phyloP scores from a whole-genome alignment of 2,329 filamentous ascomycete genomes.

The Neocatenulostroma microsporum region DNA sequence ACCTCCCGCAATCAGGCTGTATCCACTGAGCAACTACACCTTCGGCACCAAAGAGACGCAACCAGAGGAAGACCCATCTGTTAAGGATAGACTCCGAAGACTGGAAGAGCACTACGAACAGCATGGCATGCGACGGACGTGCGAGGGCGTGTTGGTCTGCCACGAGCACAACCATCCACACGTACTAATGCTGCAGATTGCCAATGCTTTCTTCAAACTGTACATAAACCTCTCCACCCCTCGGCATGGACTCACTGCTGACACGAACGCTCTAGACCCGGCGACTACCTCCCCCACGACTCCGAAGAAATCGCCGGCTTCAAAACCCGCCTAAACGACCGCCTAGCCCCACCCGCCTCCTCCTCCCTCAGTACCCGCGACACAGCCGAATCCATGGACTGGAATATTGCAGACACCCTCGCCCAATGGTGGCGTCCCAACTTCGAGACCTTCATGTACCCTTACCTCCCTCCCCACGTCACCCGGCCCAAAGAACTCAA shows the following conservation, averaged over 20 bases:
- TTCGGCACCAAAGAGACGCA: constrained; percentile 98
- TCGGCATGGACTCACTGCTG: neutral
- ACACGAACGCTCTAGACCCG: constrained; percentile 56
- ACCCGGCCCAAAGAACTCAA: constrained; percentile 98
- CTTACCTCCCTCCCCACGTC: constrained; percentile 91
- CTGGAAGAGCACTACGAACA: constrained; percentile 90
- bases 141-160: constrained; percentile 93
- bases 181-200: constrained; percentile 98
- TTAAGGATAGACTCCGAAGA: constrained; percentile 82
- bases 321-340: constrained; percentile 84
- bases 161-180: constrained; percentile 99
- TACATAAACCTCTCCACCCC: constrained; percentile 30
- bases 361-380: constrained; percentile 72
- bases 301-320: constrained; percentile 94
- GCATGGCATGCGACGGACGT: constrained; percentile 94
- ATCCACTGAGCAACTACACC: constrained; percentile 91
- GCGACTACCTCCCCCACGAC: constrained; percentile 82
- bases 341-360: constrained; percentile 76
- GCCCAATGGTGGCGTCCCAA: constrained; percentile 99
- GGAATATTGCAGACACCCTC: constrained; percentile 89
- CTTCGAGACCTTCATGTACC: constrained; percentile 99
- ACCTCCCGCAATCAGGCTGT: constrained; percentile 61
- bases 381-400: constrained; percentile 47
- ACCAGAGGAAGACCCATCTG: constrained; percentile 93
- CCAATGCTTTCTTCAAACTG: constrained; percentile 98